A percentile compares a stretch with the other conserved stretches of the same genome.
Conservation (phyloP, 106 monocot species). For the Dioscorea alata region DNA sequence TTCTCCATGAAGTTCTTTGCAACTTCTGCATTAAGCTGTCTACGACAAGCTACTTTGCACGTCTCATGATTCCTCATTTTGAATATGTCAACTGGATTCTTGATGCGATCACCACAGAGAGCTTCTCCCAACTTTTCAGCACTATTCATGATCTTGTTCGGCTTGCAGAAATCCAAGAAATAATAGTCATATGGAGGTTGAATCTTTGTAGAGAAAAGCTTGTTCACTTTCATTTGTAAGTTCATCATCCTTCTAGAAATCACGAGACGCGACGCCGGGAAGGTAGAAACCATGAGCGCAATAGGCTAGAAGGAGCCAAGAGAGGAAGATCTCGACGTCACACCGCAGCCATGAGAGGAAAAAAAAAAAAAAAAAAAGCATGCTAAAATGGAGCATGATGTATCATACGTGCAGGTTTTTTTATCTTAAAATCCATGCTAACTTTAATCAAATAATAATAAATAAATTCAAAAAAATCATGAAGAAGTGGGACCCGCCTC, state of each 20-base stretch:
- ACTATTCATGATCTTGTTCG: conserved; percentile 33
- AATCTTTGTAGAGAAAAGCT: conserved; percentile 62
- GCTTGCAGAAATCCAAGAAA: conserved; percentile 63
- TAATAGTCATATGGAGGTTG: conserved; percentile 67
- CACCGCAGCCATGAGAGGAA: too few species aligned
- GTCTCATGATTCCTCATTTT: conserved; percentile 50
- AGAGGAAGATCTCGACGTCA: not conserved
- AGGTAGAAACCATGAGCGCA: conserved; percentile 4
- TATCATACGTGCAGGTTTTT: too few species aligned
- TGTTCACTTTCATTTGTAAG: conserved; percentile 68
- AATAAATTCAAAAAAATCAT: too few species aligned
- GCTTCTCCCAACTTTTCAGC: conserved; percentile 68
- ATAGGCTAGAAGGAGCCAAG: not conserved
- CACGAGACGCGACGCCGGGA: conserved; percentile 6
- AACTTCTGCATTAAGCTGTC: conserved; percentile 30
- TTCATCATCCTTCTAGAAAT: conserved; percentile 27
- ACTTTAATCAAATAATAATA: too few species aligned
- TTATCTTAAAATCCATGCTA: too few species aligned
- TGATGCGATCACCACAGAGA: conserved; percentile 60
- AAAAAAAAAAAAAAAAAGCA: too few species aligned
- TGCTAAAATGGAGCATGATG: too few species aligned
- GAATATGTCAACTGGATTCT: conserved; percentile 51
- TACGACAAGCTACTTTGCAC: conserved; percentile 46
- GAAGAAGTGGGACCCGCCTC: too few species aligned
- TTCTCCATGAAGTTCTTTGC: conserved; percentile 66